Base-by-base conservation (phyloP, 305 asterid genomes). In the Fraxinus floribunda region DNA sequence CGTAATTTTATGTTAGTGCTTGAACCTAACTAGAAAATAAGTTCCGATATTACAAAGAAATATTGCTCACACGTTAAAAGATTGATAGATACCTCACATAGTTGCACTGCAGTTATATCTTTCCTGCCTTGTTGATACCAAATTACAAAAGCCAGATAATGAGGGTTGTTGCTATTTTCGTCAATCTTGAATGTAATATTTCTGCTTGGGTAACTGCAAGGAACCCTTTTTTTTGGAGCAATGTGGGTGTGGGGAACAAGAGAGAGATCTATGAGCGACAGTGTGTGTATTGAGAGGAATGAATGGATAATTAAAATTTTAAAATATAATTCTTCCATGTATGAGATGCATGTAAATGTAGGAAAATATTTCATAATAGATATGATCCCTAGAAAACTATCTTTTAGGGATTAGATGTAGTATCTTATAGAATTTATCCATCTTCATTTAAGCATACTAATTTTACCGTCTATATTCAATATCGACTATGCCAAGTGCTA, bases 21-120 rank as follows among this genome's bases (percentile, higher is more conserved):
- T 44, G 46, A 66, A 44, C 49, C 30, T 32, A 71, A 71, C 55
- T 72, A 52, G 55, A 24, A 82, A 46, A 75, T 22, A 75, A 78
- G 36, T 55, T 77, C 76, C 18, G 1, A n/a, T 26, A 32, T 57
- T 60, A 26, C 15, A 38, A 49, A 79, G 4, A 71, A 16, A 16
- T 71, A 34, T 41, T 26, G 10, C 35, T 75, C 18, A 71, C 24
- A 34, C 39, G 20, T 38, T 32, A 36, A 78, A 78, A 57, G 60
- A 68, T 77, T 3, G 26, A 60, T 57, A 79, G 39, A 74, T 89
- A 92, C 97, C 97, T 93, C 96, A 75, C 98, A 94, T 22, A 94
- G 91, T 55, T 89, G 98, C 74, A 94, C 95, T 9, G 97, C 94
- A 46, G 92, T 92, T 84, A 94, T 91, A 81, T 94, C 98, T 39